Evolutionary conservation across 169 alveolate genomes (phyloP).

Genomic region (Plasmodium blacklocki): DNA sequence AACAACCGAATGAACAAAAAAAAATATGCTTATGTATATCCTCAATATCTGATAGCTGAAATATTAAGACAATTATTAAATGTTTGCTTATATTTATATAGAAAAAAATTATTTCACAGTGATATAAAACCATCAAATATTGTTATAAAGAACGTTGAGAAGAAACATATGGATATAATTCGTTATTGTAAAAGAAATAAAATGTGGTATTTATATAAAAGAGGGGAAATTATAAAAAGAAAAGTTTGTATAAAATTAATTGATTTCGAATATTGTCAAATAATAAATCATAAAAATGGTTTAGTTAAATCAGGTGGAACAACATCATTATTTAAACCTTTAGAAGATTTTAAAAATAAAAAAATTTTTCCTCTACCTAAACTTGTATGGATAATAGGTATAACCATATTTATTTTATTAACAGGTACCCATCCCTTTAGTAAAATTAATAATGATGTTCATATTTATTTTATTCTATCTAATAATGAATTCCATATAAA

Average conservation of each 20-base stretch:
- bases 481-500: constrained; percentile 21
- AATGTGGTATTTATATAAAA: constrained; percentile 27
- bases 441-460: constrained; percentile 47
- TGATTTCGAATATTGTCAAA: constrained; percentile 59
- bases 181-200: constrained; percentile 20
- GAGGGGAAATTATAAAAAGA: constrained; percentile 31
- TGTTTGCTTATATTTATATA: constrained; percentile 24
- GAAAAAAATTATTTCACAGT: constrained; percentile 25
- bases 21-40: constrained; percentile 14
- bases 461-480: constrained; percentile 19
- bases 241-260: constrained; percentile 27
- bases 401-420: constrained; percentile 45
- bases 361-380: constrained; percentile 43
- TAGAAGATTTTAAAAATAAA: constrained; percentile 41
- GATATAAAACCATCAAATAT: constrained; percentile 74
- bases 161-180: constrained; percentile 43
- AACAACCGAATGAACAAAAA: constrained; percentile 1
- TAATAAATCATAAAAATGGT: constrained; percentile 17
- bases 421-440: constrained; percentile 63
- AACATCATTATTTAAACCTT: constrained; percentile 54
- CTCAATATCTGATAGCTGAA: constrained; percentile 62
- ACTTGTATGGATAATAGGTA: constrained; percentile 57
- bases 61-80: constrained; percentile 45
- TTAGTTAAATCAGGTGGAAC: constrained; percentile 45
- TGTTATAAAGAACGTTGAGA: constrained; percentile 27